Percentiles rank a stretch among this genome's conserved stretches.
These are phyloP conservation scores for Verruconis gallopava DNA, from an alignment of 2,329 filamentous ascomycete genomes.

Conservation along the genomic window DNA sequence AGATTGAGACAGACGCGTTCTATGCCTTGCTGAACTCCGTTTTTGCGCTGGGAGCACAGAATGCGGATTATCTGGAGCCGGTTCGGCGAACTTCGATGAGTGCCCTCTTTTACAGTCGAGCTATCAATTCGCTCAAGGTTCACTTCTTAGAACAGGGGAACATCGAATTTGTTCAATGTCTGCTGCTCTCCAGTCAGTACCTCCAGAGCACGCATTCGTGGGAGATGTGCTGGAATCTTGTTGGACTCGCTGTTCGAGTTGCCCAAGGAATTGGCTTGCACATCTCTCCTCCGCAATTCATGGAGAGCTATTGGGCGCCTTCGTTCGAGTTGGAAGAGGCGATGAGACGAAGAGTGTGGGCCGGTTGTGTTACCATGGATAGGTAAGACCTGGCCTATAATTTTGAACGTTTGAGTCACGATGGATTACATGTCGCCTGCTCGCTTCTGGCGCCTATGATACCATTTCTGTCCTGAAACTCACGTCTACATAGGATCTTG, in stretches of 20 bases:
- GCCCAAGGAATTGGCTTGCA: slow-evolving; percentile 2
- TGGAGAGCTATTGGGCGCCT: neutral
- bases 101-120: neutral
- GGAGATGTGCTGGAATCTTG: slow-evolving; percentile 2
- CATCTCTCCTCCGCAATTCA: neutral
- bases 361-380: slow-evolving; percentile 1
- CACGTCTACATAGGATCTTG: neutral
- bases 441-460: too few relatives aligned
- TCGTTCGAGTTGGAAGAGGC: neutral
- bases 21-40: neutral
- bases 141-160: neutral
- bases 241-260: slow-evolving; percentile 2
- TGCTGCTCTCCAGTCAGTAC: slow-evolving; percentile 1
- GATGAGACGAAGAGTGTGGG: slow-evolving; percentile 1
- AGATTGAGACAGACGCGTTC: neutral
- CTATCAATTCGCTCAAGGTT: neutral
- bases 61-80: neutral
- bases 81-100: neutral
- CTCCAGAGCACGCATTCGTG: slow-evolving; percentile 1
- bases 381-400: neutral
- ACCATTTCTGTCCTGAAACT: neutral
- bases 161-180: slow-evolving; percentile 2
- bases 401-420: too few relatives aligned
- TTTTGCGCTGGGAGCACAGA: slow-evolving; percentile 1
- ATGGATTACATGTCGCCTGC: too few relatives aligned